A percentile compares a stretch with the other conserved stretches of the same genome.
Conservation (phyloP, 2,329 filamentous ascomycete genomes). For the Fusarium musae region DNA sequence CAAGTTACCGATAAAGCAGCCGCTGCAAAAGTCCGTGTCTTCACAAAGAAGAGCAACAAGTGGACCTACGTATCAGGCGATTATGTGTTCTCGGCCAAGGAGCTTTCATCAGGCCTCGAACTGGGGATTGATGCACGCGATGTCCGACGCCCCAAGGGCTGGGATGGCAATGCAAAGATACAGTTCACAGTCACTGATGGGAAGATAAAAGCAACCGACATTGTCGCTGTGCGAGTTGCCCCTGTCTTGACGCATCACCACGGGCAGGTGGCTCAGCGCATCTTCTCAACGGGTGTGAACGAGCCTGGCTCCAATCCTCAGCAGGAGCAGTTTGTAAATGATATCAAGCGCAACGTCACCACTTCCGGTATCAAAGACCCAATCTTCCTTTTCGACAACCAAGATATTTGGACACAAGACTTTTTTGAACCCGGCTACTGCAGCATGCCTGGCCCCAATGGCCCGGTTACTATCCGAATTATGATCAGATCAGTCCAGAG, state of each 20-base stretch:
- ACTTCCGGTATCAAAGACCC: slow-evolving; percentile 13
- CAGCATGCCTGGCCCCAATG: slow-evolving; percentile 52
- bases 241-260: slow-evolving; percentile 53
- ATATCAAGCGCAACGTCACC: slow-evolving; percentile 10
- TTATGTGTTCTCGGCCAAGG: slow-evolving; percentile 42
- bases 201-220: slow-evolving; percentile 31
- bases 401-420: slow-evolving; percentile 52
- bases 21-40: slow-evolving; percentile 44
- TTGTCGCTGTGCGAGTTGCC: slow-evolving; percentile 48
- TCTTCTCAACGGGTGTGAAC: slow-evolving; percentile 19
- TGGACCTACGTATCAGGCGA: slow-evolving; percentile 44
- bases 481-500: slow-evolving; percentile 48
- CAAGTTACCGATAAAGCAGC: slow-evolving; percentile 16
- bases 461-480: slow-evolving; percentile 47
- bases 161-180: slow-evolving; percentile 45
- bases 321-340: slow-evolving; percentile 2
- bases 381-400: slow-evolving; percentile 14
- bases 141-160: slow-evolving; percentile 31
- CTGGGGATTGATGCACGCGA: slow-evolving; percentile 52
- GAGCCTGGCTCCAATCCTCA: not conserved
- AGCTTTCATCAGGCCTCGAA: slow-evolving; percentile 46
- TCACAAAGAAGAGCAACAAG: slow-evolving; percentile 32
- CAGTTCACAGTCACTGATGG: slow-evolving; percentile 47
- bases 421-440: slow-evolving; percentile 53
- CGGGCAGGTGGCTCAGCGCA: slow-evolving; percentile 43